A percentile compares a stretch with the other conserved stretches of the same genome.
Conservation (phyloP, 2,329 filamentous ascomycete species). For the Endocalyx cinctus region DNA sequence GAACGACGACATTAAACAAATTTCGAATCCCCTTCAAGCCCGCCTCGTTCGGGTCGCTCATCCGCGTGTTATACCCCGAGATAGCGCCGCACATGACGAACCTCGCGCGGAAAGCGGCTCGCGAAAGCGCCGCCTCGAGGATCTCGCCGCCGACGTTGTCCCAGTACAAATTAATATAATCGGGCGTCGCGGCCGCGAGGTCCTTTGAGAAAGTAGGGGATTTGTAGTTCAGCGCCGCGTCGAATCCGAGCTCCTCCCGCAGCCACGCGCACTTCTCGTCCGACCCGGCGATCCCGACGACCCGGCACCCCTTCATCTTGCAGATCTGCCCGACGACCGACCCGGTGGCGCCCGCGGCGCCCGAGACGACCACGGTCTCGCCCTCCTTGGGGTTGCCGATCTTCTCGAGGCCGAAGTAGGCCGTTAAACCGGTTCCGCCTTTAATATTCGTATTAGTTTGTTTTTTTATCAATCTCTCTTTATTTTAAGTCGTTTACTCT, state of each 20-base stretch:
- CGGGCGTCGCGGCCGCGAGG: slow-evolving; percentile 47
- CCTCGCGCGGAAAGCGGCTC: slow-evolving; percentile 58
- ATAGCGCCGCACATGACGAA: slow-evolving; percentile 71
- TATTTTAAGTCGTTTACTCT: too few species aligned
- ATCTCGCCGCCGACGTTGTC: slow-evolving; percentile 69
- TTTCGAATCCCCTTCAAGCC: slow-evolving; percentile 36
- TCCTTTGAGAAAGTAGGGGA: slow-evolving; percentile 45
- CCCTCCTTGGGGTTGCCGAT: slow-evolving; percentile 64
- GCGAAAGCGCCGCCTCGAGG: slow-evolving; percentile 58
- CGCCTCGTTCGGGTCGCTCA: slow-evolving; percentile 50
- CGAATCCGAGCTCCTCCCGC: slow-evolving; percentile 51
- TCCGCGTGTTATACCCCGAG: slow-evolving; percentile 61
- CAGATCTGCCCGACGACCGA: slow-evolving; percentile 74
- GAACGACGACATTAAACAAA: slow-evolving; percentile 21
- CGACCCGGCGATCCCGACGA: slow-evolving; percentile 62
- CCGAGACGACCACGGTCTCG: slow-evolving; percentile 72
- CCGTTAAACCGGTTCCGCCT: slow-evolving; percentile 65
- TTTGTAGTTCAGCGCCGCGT: slow-evolving; percentile 59
- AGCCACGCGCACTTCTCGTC: slow-evolving; percentile 62
- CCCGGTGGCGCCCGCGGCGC: slow-evolving; percentile 74
- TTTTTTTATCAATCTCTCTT: too few species aligned
- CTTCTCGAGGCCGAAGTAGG: slow-evolving; percentile 69
- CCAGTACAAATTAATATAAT: slow-evolving; percentile 57
- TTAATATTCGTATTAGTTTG: too few species aligned
- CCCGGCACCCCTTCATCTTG: slow-evolving; percentile 60